Evolutionary conservation across 257 asterid genomes (phyloP).

Genomic region (Datura wrightii): DNA sequence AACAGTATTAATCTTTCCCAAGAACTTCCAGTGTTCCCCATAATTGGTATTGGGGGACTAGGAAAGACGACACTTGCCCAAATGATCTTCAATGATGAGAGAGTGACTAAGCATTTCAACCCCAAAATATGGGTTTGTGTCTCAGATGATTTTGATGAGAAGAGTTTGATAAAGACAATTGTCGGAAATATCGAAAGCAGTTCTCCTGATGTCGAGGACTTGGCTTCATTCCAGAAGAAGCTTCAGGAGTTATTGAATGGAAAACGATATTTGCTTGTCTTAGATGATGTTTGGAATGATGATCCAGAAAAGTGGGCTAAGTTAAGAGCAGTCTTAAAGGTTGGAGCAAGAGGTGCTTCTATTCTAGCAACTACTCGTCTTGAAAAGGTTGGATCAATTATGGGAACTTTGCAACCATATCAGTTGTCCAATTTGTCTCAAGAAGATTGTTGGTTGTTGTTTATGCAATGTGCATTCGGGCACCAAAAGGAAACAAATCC

Average conservation of each 20-base stretch:
- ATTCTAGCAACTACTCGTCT: conserved; percentile 42
- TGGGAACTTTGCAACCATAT: conserved; percentile 38
- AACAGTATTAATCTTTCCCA: not conserved
- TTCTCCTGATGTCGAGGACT: not conserved
- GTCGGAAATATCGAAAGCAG: not conserved
- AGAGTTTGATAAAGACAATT: not conserved
- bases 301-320: not conserved
- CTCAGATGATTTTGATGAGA: not conserved
- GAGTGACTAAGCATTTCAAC: not conserved
- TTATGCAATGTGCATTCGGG: conserved; percentile 37
- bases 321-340: not conserved
- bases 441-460: conserved; percentile 40
- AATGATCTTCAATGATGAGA: conserved; percentile 2
- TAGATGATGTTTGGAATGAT: not conserved
- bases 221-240: not conserved
- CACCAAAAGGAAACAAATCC: conserved; percentile 6
- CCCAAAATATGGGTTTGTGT: not conserved
- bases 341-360: conserved; percentile 37
- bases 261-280: not conserved
- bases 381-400: conserved; percentile 33
- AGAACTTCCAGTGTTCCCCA: not conserved
- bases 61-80: not conserved
- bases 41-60: not conserved
- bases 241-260: not conserved
- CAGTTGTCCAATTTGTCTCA: conserved; percentile 5